A percentile compares a stretch with the other conserved stretches of the same genome.
Evolutionary conservation across 2,329 filamentous ascomycete species (phyloP).

Genomic region (Cadophora sp.): DNA sequence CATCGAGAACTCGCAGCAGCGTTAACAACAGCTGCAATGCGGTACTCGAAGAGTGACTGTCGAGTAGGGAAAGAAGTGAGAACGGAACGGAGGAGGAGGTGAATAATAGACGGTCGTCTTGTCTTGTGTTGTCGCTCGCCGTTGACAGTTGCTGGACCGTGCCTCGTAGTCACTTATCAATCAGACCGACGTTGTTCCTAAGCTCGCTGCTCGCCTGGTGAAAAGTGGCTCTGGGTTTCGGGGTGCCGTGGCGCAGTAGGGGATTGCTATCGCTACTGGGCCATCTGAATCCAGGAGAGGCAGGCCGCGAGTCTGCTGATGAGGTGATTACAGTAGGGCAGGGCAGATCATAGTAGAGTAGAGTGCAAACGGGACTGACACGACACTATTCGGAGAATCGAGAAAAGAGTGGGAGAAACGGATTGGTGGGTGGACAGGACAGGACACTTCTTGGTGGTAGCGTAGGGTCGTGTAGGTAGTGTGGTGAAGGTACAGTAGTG

Average conservation of each 20-base stretch:
- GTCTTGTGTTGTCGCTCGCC: not conserved
- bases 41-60: constrained; percentile 17
- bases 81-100: not conserved
- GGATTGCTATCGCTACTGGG: not conserved
- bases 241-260: constrained; percentile 18
- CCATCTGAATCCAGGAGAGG: constrained; percentile 6
- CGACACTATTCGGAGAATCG: constrained; percentile 6
- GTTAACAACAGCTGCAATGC: constrained; percentile 41
- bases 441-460: not conserved
- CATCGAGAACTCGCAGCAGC: constrained; percentile 41
- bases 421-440: constrained; percentile 1
- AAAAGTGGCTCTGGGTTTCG: constrained; percentile 14
- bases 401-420: not conserved
- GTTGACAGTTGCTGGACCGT: constrained; percentile 17
- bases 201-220: not conserved
- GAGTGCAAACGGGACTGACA: not conserved
- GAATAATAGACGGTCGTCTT: constrained; percentile 26
- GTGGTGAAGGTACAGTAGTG: no score
- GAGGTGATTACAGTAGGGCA: not conserved
- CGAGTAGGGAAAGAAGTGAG: not conserved
- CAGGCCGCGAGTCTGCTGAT: constrained; percentile 11
- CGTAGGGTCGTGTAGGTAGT: no score
- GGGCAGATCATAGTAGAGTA: not conserved
- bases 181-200: not conserved
- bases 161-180: constrained; percentile 23